Evolutionary conservation across 176 grass and related monocot species (phyloP).

Genomic region (Chloris gayana): DNA sequence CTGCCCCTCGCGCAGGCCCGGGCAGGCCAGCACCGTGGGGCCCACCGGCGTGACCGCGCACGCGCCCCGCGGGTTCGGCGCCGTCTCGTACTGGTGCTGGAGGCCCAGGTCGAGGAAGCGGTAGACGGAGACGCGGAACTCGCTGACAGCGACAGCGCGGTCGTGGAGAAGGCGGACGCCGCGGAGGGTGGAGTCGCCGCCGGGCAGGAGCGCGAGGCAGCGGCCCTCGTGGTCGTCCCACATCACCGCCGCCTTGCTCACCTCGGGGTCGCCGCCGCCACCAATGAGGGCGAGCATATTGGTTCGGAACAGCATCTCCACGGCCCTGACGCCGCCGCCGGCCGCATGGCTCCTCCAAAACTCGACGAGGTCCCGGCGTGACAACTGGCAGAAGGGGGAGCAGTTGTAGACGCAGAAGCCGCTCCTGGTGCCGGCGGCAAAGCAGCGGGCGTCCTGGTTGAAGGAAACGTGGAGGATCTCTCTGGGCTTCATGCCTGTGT

Average conservation of each 20-base stretch:
- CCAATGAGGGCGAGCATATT: neutral
- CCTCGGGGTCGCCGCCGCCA: neutral
- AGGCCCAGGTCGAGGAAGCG: neutral
- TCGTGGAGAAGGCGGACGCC: too few species aligned
- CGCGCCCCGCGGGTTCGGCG: neutral
- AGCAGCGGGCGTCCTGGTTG: slow-evolving; percentile 89
- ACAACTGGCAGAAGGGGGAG: slow-evolving; percentile 81
- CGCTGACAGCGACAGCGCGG: neutral
- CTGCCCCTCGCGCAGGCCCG: neutral
- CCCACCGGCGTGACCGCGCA: neutral
- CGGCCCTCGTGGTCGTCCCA: neutral
- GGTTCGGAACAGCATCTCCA: neutral
- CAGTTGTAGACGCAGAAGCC: slow-evolving; percentile 92
- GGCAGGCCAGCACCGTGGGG: neutral
- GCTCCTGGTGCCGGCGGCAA: slow-evolving; percentile 59
- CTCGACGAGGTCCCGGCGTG: slow-evolving; percentile 62
- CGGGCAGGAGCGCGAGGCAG: neutral
- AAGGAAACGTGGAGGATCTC: slow-evolving; percentile 68
- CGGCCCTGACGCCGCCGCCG: neutral
- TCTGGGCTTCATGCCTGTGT: neutral
- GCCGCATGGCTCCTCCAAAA: neutral
- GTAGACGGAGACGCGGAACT: neutral
- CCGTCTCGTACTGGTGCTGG: neutral
- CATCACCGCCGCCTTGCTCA: neutral
- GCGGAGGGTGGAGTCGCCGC: neutral